A percentile compares a stretch with the other conserved stretches of the same genome.
phyloP scores from a whole-genome alignment of 164 flowering plant species.

The Kingdonia uniflora region DNA sequence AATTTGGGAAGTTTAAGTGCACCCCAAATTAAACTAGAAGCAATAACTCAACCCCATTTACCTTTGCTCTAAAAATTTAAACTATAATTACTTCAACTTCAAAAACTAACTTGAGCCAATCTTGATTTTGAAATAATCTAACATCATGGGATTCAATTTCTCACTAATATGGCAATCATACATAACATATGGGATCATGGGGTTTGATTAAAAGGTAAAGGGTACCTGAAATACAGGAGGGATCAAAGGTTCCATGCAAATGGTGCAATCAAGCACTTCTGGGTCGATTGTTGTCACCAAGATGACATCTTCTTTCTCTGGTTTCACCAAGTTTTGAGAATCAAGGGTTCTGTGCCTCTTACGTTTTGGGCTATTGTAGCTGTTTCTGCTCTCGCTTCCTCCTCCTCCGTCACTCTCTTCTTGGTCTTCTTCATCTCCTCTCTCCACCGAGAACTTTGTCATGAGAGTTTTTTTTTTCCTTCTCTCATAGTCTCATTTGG shows the following conservation, averaged over 20 bases:
- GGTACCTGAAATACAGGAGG: constrained; percentile 61
- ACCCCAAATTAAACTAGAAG: too few relatives aligned
- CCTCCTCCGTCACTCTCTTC: constrained; percentile 23
- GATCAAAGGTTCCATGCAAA: constrained; percentile 47
- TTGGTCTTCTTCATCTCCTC: constrained; percentile 10
- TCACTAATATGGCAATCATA: too few relatives aligned
- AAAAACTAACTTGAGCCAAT: too few relatives aligned
- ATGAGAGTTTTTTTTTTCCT: too few relatives aligned
- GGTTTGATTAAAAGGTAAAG: not conserved
- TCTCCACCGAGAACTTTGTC: constrained; percentile 36
- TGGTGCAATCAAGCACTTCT: constrained; percentile 61
- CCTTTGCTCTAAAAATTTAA: too few relatives aligned
- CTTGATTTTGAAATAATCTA: too few relatives aligned
- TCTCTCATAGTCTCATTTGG: too few relatives aligned
- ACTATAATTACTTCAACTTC: too few relatives aligned
- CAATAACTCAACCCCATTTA: too few relatives aligned
- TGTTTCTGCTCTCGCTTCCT: constrained; percentile 7
- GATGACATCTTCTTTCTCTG: constrained; percentile 15
- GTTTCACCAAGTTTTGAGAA: not conserved
- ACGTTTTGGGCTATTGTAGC: not conserved
- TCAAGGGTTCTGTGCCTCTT: constrained; percentile 4
- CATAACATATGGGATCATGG: too few relatives aligned
- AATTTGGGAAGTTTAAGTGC: too few relatives aligned
- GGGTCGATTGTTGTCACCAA: constrained; percentile 39
- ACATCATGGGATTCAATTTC: too few relatives aligned